Evolutionary conservation across 139 green algal species (phyloP).

Genomic region (Chara braunii): DNA sequence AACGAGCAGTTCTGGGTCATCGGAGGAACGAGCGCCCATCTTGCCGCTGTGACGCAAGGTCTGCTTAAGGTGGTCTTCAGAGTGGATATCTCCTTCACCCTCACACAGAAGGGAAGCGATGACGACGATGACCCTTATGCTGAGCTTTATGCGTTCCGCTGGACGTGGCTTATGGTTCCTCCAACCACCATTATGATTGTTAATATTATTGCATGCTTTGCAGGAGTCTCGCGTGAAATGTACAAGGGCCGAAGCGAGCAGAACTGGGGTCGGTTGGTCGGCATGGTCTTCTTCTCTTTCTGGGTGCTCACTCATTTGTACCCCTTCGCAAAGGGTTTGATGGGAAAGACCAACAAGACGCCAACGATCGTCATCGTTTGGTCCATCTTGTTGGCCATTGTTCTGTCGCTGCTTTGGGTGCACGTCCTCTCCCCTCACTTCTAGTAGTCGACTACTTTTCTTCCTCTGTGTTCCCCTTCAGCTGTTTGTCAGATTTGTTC

Average conservation of each 20-base stretch:
- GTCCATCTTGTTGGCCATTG: conserved; percentile 12
- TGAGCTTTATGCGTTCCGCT: conserved; percentile 23
- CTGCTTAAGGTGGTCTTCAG: conserved; percentile 25
- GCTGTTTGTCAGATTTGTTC: too few relatives aligned
- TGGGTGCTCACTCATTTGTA: conserved; percentile 31
- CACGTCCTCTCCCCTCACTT: too few relatives aligned
- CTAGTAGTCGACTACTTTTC: too few relatives aligned
- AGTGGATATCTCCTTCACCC: conserved; percentile 24
- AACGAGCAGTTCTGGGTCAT: conserved; percentile 42
- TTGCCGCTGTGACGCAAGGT: conserved; percentile 19
- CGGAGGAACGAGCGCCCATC: conserved; percentile 17
- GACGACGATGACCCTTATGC: conserved; percentile 26
- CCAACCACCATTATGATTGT: conserved; percentile 19
- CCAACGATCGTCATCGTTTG: conserved; percentile 33
- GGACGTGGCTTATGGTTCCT: conserved; percentile 17
- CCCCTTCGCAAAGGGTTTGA: conserved; percentile 25
- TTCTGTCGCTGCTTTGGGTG: conserved; percentile 30
- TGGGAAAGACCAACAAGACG: conserved; percentile 5
- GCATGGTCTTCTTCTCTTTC: conserved; percentile 18
- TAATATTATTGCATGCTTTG: conserved; percentile 26
- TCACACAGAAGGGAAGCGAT: conserved; percentile 21
- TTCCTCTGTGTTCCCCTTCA: too few relatives aligned
- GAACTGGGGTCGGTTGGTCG: conserved; percentile 3
- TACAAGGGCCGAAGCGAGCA: not conserved
- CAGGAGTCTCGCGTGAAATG: conserved; percentile 4